These are phyloP conservation scores for Puccinia horiana DNA, from an alignment of 1,284 basidiomycete genomes.

Conservation along the genomic window DNA sequence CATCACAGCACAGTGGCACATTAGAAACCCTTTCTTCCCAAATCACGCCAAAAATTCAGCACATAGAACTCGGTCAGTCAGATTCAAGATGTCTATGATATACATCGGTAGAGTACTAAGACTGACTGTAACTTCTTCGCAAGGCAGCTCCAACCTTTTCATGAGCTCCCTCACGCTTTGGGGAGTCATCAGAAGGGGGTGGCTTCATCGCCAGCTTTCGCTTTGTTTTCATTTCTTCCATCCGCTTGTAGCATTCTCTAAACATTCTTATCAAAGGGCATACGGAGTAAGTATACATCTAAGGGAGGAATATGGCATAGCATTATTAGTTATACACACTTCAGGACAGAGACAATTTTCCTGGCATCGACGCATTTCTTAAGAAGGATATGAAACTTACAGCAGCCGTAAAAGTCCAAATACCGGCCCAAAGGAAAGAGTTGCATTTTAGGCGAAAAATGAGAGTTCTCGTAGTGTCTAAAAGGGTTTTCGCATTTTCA, in stretches of 20 bases:
- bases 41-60: neutral
- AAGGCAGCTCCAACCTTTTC: constrained; percentile 16
- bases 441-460: constrained; percentile 32
- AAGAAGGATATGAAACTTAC: constrained; percentile 7
- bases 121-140: constrained; percentile 43
- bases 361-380: neutral
- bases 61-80: neutral
- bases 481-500: neutral
- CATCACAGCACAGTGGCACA: constrained; percentile 45
- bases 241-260: constrained; percentile 21
- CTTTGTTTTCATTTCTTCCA: constrained; percentile 18
- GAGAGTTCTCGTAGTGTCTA: constrained; percentile 18
- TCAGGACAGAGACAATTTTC: neutral
- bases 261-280: constrained; percentile 39
- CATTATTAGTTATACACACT: neutral
- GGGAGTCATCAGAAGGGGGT: neutral
- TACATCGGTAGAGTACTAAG: neutral
- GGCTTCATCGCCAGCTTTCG: neutral
- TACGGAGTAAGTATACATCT: constrained; percentile 44
- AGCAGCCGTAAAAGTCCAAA: constrained; percentile 37
- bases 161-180: neutral
- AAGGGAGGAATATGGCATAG: neutral
- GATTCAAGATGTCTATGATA: neutral
- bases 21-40: constrained; percentile 21
- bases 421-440: constrained; percentile 33